These are phyloP conservation scores for Nakataea oryzae DNA, from an alignment of 2,329 filamentous ascomycete genomes.

Conservation along the genomic window DNA sequence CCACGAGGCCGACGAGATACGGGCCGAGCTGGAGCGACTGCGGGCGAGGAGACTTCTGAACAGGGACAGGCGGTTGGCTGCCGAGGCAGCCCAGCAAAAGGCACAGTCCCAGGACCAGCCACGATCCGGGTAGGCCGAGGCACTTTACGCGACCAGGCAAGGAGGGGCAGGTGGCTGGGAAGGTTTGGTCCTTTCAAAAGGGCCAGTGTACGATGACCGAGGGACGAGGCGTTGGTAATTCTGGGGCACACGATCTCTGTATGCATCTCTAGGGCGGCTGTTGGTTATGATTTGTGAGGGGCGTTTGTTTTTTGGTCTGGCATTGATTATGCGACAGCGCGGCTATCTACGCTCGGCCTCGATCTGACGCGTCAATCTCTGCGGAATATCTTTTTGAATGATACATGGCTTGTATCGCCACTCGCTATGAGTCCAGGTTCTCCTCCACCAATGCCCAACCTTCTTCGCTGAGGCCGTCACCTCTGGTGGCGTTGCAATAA, in stretches of 20 bases:
- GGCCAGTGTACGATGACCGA: background rate
- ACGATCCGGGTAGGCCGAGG: background rate
- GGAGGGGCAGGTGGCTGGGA: background rate
- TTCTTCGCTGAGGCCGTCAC: constrained; percentile 34
- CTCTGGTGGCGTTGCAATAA: constrained; percentile 58
- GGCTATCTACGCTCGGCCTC: background rate
- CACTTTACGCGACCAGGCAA: background rate
- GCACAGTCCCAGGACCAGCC: constrained; percentile 2
- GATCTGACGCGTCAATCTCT: background rate
- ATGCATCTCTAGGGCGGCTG: background rate
- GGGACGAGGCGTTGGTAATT: background rate
- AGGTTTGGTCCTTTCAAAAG: background rate
- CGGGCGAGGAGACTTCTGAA: constrained; percentile 58
- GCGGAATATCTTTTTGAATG: too few relatives aligned
- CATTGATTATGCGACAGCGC: background rate
- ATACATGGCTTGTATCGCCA: background rate
- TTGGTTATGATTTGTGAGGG: background rate
- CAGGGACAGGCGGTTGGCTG: constrained; percentile 51
- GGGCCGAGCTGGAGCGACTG: constrained; percentile 66
- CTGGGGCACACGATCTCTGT: background rate
- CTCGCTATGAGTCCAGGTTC: constrained; percentile 34
- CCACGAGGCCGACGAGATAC: constrained; percentile 71
- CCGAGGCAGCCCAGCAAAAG: constrained; percentile 18
- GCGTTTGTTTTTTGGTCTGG: background rate
- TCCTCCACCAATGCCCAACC: constrained; percentile 42